These are phyloP conservation scores for Raphanus raphanistrum DNA, from an alignment of 345 rosid species.

Conservation along the genomic window DNA sequence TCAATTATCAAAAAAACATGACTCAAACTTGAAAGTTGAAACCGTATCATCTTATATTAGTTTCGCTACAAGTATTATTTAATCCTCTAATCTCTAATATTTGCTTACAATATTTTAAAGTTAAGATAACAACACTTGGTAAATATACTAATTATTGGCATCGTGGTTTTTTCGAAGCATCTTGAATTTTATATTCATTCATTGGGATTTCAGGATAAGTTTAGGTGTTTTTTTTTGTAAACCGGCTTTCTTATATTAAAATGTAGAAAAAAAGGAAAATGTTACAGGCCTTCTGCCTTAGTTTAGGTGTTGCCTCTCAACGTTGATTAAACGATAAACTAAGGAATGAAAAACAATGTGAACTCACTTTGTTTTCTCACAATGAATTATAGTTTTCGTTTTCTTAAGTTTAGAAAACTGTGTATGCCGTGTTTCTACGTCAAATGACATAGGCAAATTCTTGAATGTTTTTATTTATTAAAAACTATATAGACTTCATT, in stretches of 20 bases:
- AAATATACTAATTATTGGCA: background rate
- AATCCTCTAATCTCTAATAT: too few species aligned
- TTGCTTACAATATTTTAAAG: too few species aligned
- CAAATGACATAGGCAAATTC: constrained; percentile 10
- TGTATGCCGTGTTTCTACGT: background rate
- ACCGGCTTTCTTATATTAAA: too few species aligned
- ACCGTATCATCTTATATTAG: background rate
- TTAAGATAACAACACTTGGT: background rate
- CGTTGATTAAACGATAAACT: background rate
- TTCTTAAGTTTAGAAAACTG: background rate
- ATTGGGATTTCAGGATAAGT: background rate
- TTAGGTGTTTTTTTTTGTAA: too few species aligned
- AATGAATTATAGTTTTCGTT: background rate
- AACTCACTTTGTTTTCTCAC: background rate
- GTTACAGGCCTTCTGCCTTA: too few species aligned
- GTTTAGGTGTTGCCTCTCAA: background rate
- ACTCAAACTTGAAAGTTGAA: background rate
- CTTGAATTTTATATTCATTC: background rate
- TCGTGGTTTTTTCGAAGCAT: background rate
- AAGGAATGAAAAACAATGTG: background rate
- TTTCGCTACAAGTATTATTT: background rate
- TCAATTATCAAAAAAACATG: background rate
- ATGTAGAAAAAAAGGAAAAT: too few species aligned
- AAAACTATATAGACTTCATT: background rate
- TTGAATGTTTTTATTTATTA: background rate